Conservation (phyloP, 2,329 filamentous ascomycete species). For the Beauveria sp. region DNA sequence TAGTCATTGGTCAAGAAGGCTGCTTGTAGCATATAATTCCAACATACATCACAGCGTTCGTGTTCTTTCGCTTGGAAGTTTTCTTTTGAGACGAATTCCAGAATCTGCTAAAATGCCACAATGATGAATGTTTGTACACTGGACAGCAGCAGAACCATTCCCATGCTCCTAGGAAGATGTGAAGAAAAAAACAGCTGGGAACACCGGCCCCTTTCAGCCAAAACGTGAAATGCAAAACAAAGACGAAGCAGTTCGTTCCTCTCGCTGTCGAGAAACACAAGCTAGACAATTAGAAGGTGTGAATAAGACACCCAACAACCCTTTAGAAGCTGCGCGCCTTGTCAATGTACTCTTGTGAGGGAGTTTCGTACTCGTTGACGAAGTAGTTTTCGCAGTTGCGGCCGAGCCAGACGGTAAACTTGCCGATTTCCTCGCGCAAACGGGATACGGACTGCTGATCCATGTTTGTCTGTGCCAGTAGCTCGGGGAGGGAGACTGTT, state of each 20-base stretch:
- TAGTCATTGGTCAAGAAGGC: not conserved
- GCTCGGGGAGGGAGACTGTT: constrained; percentile 79
- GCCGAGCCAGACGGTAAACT: constrained; percentile 78
- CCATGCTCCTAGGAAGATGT: not conserved
- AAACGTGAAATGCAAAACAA: not conserved
- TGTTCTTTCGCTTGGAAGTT: not conserved
- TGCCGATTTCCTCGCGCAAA: constrained; percentile 79
- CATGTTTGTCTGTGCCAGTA: constrained; percentile 97
- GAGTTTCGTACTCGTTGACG: constrained; percentile 64
- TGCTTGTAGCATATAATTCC: not conserved
- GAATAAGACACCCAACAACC: not conserved
- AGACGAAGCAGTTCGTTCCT: not conserved
- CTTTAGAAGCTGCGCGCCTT: constrained; percentile 45
- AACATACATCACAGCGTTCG: not conserved
- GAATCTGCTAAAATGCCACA: not conserved
- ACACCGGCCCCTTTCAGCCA: not conserved
- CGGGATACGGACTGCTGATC: constrained; percentile 83
- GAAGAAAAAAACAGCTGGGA: not conserved
- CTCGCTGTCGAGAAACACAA: not conserved
- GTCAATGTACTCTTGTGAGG: constrained; percentile 63
- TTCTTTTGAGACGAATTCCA: not conserved
- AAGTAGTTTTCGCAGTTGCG: constrained; percentile 74
- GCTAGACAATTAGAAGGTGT: not conserved
- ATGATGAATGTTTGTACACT: not conserved
- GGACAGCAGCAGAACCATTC: not conserved